Percentiles rank a stretch among this genome's conserved stretches.
phyloP scores from a whole-genome alignment of 257 asterid genomes.

The Solanum sparsipilum region DNA sequence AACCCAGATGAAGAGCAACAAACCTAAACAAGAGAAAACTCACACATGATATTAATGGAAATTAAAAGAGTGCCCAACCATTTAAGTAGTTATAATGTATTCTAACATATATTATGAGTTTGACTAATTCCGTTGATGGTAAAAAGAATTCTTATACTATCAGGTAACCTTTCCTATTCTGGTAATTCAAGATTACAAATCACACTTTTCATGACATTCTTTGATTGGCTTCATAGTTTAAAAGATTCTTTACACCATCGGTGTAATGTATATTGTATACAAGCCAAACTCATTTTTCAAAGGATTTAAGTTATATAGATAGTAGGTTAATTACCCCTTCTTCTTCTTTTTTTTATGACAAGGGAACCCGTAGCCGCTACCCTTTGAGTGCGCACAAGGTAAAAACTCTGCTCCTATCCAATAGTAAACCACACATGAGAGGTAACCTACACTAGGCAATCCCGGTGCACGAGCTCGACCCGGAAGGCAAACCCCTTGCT shows the following conservation, averaged over 20 bases:
- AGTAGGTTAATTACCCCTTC: not conserved
- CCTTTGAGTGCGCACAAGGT: not conserved
- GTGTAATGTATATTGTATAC: not conserved
- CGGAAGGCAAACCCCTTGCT: not conserved
- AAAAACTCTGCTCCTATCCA: not conserved
- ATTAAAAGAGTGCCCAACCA: not conserved
- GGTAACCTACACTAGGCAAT: not conserved
- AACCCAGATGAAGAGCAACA: not conserved
- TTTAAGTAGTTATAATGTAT: not conserved
- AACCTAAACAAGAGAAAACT: not conserved
- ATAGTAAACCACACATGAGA: not conserved
- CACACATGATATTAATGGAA: not conserved
- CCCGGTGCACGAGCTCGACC: not conserved
- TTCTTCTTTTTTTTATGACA: not conserved
- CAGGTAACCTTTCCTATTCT: not conserved
- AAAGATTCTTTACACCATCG: not conserved
- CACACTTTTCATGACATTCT: not conserved
- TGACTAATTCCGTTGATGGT: not conserved
- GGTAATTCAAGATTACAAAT: not conserved
- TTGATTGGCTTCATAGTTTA: not conserved
- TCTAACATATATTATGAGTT: not conserved
- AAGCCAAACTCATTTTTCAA: not conserved
- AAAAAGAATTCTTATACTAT: not conserved
- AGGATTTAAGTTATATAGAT: not conserved
- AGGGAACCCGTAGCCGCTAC: not conserved